A percentile compares a stretch with the other conserved stretches of the same genome.
These are phyloP conservation scores for Nephelium lappaceum DNA, from an alignment of 345 rosid genomes.

Conservation along the genomic window DNA sequence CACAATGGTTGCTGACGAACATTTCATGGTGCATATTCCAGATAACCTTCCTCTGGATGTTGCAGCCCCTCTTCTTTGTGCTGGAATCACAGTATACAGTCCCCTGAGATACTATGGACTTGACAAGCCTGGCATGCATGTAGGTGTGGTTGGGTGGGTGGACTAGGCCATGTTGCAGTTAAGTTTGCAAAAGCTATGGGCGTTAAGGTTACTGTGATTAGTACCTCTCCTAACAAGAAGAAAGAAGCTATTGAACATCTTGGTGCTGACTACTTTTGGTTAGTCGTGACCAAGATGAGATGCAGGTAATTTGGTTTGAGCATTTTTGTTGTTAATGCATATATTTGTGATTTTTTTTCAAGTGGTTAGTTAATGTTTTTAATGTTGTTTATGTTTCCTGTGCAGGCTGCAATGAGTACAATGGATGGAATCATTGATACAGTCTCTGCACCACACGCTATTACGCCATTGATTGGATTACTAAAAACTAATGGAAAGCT, in stretches of 20 bases:
- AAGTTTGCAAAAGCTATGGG: slow-evolving; percentile 69
- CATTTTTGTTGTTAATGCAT: background rate
- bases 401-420: slow-evolving; percentile 57
- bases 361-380: background rate
- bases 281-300: slow-evolving; percentile 48
- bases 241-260: slow-evolving; percentile 52
- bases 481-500: slow-evolving; percentile 57
- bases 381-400: background rate
- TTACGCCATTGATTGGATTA: slow-evolving; percentile 51
- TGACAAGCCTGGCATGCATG: slow-evolving; percentile 44
- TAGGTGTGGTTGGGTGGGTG: slow-evolving; percentile 74
- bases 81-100: slow-evolving; percentile 73
- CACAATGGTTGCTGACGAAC: slow-evolving; percentile 51
- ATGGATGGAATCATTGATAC: slow-evolving; percentile 70
- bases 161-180: slow-evolving; percentile 65
- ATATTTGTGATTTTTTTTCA: background rate
- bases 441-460: slow-evolving; percentile 48
- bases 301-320: slow-evolving; percentile 34
- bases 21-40: slow-evolving; percentile 49
- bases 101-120: slow-evolving; percentile 60
- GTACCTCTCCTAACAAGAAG: slow-evolving; percentile 54
- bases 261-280: slow-evolving; percentile 61
- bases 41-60: slow-evolving; percentile 48
- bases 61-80: slow-evolving; percentile 69
- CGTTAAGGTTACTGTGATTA: slow-evolving; percentile 61